These are phyloP conservation scores for Neocatenulostroma microsporum DNA, from an alignment of 2,329 filamentous ascomycete genomes.

Conservation along the genomic window DNA sequence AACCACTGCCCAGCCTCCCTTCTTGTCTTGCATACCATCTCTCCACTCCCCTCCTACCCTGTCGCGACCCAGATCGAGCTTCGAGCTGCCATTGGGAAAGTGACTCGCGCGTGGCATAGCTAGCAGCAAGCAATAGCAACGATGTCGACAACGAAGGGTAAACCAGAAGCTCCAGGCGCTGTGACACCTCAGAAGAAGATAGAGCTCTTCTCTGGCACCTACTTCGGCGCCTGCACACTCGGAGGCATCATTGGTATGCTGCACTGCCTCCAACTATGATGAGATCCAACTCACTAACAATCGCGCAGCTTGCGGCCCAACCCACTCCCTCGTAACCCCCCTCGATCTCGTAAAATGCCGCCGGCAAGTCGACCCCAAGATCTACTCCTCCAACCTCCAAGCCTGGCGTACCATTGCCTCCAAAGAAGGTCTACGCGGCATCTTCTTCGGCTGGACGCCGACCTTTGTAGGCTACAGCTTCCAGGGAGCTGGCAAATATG, in stretches of 20 bases:
- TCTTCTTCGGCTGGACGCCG: slow-evolving; percentile 82
- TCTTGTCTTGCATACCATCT: too few relatives aligned
- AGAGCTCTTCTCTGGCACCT: slow-evolving; percentile 69
- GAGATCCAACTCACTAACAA: not conserved
- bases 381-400: slow-evolving; percentile 82
- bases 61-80: too few relatives aligned
- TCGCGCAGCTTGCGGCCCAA: slow-evolving; percentile 54
- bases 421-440: slow-evolving; percentile 68
- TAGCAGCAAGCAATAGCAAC: too few relatives aligned
- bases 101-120: too few relatives aligned
- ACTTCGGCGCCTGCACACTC: slow-evolving; percentile 77
- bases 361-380: slow-evolving; percentile 74
- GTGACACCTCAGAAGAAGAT: slow-evolving; percentile 65
- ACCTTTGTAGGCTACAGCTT: slow-evolving; percentile 76
- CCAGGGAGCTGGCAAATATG: slow-evolving; percentile 88
- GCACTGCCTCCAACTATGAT: too few relatives aligned
- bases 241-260: slow-evolving; percentile 69
- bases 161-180: slow-evolving; percentile 9
- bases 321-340: slow-evolving; percentile 77
- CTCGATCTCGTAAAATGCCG: slow-evolving; percentile 87
- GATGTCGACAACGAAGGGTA: not conserved
- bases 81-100: too few relatives aligned
- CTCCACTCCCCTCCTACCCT: too few relatives aligned
- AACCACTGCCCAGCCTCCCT: too few relatives aligned
- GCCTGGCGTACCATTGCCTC: slow-evolving; percentile 72